Evolutionary conservation across 257 asterid genomes (phyloP), one percentile per base, ranked within the genome.

Genomic region (Plectranthus barbatus): DNA sequence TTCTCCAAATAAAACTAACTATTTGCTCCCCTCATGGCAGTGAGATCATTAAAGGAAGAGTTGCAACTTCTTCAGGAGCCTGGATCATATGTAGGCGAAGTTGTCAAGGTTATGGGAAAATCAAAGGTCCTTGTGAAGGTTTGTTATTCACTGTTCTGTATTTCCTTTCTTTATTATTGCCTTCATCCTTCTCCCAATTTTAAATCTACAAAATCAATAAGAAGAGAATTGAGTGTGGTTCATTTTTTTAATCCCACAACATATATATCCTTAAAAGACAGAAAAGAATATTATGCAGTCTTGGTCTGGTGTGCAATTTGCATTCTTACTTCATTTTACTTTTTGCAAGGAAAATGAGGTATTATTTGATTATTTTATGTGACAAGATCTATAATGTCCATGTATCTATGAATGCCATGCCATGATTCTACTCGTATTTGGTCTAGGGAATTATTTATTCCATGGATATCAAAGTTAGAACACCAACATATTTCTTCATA

Each of bases 1-100:
- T 44, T 44, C 57, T 51, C 14, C 26, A 24, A 44, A 11, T 62
- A 4, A 37, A 31, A 31, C 36, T 2, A 47, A 47, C 5, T 45
- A 11, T 13, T 50, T 49, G 47, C 24, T 69, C 66, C 41, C 24
- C 14, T 63, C 23, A 41, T 74, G 76, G 47, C 84, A 89, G 97
- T 86, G 77, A 80, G 95, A 71, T 85, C 91, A 73, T 84, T 89
- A 51, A 86, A 89, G 80, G 96, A 92, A 69, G 99, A 92, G 82
- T 73, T 92, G 75, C 97, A 92, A 66, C 81, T 92, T 64, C 96
- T 92, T 76, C 95, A 89, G 83, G 96, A 92, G 74, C 95, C 99
- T 56, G 99, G 96, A 62, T 92, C 96, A n/a, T 89, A 85, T 76
- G 99, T 92, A 26, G 97, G 95, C 5, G 97, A 91, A 84, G 96